These are phyloP conservation scores for Aspergillus sp. DNA, from an alignment of 2,329 filamentous ascomycete genomes.

Conservation along the genomic window DNA sequence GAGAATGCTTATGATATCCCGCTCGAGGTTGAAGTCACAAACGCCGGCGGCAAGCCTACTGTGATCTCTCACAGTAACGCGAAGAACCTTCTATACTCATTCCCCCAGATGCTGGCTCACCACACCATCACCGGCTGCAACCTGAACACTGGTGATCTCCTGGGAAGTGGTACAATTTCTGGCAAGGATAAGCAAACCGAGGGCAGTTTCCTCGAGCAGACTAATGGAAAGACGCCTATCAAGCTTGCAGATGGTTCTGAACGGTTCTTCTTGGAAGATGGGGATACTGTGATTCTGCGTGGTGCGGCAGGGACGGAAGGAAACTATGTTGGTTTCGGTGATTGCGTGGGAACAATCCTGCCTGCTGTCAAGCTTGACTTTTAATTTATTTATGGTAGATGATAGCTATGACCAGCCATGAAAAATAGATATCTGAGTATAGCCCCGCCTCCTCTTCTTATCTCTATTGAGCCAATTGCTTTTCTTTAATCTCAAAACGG, in stretches of 20 bases:
- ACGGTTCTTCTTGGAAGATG: constrained; percentile 73
- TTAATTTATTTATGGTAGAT: background rate
- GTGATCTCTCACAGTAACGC: constrained; percentile 66
- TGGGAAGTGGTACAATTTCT: constrained; percentile 80
- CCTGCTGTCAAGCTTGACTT: constrained; percentile 44
- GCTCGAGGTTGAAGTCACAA: constrained; percentile 64
- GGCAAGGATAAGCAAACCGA: constrained; percentile 62
- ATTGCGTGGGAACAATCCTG: constrained; percentile 68
- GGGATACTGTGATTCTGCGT: constrained; percentile 69
- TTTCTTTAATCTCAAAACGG: no score
- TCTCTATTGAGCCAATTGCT: no score
- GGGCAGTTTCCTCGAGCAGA: constrained; percentile 75
- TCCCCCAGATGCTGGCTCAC: constrained; percentile 81
- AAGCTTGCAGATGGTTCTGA: constrained; percentile 67
- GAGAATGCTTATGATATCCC: constrained; percentile 70
- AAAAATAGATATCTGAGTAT: background rate
- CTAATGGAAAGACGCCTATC: constrained; percentile 68
- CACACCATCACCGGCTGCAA: constrained; percentile 77
- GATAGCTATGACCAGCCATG: background rate
- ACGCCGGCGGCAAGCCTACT: constrained; percentile 55
- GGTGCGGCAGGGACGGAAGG: constrained; percentile 70
- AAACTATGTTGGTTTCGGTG: constrained; percentile 75
- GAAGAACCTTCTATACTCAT: constrained; percentile 76
- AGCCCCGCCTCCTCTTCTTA: no score
- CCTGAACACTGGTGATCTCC: constrained; percentile 72